Evolutionary conservation across 1,284 basidiomycete species (phyloP), one percentile per base, ranked within the genome.

Genomic region (Inonotus hispidus): DNA sequence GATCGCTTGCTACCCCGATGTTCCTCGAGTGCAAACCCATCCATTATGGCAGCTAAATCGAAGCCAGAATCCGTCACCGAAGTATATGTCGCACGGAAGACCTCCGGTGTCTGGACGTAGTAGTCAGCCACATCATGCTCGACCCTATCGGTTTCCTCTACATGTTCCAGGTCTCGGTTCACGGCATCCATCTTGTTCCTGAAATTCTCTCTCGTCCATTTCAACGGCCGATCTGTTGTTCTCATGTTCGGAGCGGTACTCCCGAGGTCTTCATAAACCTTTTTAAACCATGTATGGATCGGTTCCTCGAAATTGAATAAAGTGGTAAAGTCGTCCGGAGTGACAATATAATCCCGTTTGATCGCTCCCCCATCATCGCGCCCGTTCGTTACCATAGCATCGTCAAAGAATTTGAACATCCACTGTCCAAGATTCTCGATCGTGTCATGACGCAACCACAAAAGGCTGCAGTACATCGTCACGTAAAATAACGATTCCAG

Each of bases 401-500:
- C n/a, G 23, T 47, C 46, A 21, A 47, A 47, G 23, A 47, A 47
- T 23, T 11, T 21, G 25, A 23, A 21, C 25, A 47, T 47, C 46
- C 46, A 47, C 7, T 7, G 19, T 23, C 46, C 46, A 13, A 47
- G 21, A 13, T 19, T 25, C 25, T 21, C 32, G 23, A 32, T 32
- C 11, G 10, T 16, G 21, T 39, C 11, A 53, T 53, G 52, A 14
- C 13, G 29, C 14, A 53, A 27, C 52, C 52, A 35, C 16, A 10
- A 14, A 16, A 35, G 23, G 21, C 23, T 14, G 25, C 32, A 53
- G 43, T 64, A 67, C 1, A 71, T 43, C 8, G 71, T 56, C 19
- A 75, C 59, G 46, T 68, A 69, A 35, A 74, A 65, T 59, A 74
- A 69, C 0, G 73, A 75, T 60, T 75, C 73, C 3, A 75, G 58